Evolutionary conservation across 2,329 filamentous ascomycete species (phyloP).

Genomic region (Fusarium nelsonii): DNA sequence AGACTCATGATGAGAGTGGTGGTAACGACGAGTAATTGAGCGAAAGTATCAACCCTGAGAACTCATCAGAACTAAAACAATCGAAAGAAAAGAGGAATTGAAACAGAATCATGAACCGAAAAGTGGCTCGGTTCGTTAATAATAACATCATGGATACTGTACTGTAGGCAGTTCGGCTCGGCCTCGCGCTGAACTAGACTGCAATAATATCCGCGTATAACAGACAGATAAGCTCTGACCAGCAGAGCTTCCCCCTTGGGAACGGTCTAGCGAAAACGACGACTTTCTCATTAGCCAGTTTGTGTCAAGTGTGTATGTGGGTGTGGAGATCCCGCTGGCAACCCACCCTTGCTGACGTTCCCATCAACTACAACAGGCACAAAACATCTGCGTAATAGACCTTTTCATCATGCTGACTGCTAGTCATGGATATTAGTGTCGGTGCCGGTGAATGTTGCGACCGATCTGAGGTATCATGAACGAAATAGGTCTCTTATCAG

Average conservation of each 20-base stretch:
- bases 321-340: slow-evolving; percentile 29
- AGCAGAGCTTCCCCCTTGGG: slow-evolving; percentile 4
- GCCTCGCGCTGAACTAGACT: slow-evolving; percentile 16
- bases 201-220: slow-evolving; percentile 26
- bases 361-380: slow-evolving; percentile 17
- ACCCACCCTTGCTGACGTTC: slow-evolving; percentile 13
- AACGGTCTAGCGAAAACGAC: slow-evolving; percentile 18
- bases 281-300: slow-evolving; percentile 28
- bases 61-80: background rate
- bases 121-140: slow-evolving; percentile 19
- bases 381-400: slow-evolving; percentile 8
- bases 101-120: background rate
- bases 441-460: background rate
- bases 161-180: slow-evolving; percentile 22
- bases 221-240: slow-evolving; percentile 13
- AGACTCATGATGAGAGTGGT: slow-evolving; percentile 3
- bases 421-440: background rate
- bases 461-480: background rate
- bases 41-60: background rate
- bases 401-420: slow-evolving; percentile 3
- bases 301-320: slow-evolving; percentile 1
- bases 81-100: background rate
- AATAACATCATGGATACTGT: slow-evolving; percentile 24
- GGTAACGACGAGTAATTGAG: slow-evolving; percentile 1
- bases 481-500: background rate